Conservation (phyloP, 495 filamentous ascomycete genomes). For the Penicillium lagena region DNA sequence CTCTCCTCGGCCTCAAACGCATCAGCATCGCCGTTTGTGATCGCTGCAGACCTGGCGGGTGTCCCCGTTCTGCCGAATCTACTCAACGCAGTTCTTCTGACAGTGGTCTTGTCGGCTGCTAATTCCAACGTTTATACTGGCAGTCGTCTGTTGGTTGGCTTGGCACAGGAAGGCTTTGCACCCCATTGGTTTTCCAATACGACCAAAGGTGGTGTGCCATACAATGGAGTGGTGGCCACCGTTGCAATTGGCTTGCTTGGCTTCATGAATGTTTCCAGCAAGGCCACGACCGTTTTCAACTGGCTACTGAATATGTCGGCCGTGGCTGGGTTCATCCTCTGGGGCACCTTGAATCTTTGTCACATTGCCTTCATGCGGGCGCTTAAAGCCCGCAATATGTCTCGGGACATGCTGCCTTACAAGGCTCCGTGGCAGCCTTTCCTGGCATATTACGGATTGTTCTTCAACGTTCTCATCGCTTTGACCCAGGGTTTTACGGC, state of each 20-base stretch:
- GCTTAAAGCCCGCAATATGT: slow-evolving; percentile 40
- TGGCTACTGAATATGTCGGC: slow-evolving; percentile 43
- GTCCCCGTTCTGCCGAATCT: slow-evolving; percentile 56
- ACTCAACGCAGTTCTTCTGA: slow-evolving; percentile 64
- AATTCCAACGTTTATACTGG: slow-evolving; percentile 69
- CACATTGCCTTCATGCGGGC: slow-evolving; percentile 48
- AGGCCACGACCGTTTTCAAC: slow-evolving; percentile 38
- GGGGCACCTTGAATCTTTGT: slow-evolving; percentile 44
- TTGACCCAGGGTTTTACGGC: slow-evolving; percentile 56
- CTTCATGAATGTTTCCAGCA: slow-evolving; percentile 26
- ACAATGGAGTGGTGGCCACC: slow-evolving; percentile 29
- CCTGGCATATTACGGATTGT: slow-evolving; percentile 45
- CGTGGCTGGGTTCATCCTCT: slow-evolving; percentile 52
- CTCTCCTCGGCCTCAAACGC: slow-evolving; percentile 13
- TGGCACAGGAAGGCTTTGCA: slow-evolving; percentile 46
- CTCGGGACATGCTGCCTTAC: slow-evolving; percentile 41
- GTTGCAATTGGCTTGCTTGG: slow-evolving; percentile 29
- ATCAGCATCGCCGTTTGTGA: slow-evolving; percentile 48
- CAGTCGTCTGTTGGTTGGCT: slow-evolving; percentile 48
- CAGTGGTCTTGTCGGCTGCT: slow-evolving; percentile 52
- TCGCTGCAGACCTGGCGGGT: slow-evolving; percentile 47
- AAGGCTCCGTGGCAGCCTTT: slow-evolving; percentile 44
- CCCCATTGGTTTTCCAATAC: slow-evolving; percentile 36
- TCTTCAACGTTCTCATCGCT: slow-evolving; percentile 51
- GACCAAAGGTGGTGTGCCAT: slow-evolving; percentile 30